Evolutionary conservation across 768 basidiomycete genomes (phyloP), one percentile per base, ranked within the genome.

Genomic region (Tylopilus subfusipes): DNA sequence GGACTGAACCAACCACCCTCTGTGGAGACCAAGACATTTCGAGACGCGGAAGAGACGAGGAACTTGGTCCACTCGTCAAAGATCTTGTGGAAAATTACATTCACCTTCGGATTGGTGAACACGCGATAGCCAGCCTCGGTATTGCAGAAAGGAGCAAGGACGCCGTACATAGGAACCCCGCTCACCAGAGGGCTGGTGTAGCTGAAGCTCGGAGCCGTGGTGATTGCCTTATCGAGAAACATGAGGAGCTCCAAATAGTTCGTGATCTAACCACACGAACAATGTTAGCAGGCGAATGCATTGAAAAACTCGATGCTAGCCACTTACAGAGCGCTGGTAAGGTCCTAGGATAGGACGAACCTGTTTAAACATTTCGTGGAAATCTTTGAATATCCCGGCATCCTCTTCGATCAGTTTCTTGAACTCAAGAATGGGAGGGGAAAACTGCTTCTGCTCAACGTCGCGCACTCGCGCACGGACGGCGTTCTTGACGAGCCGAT

Each of bases 1-100:
- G 62, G 57, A 12, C 75, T 71, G 59, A 85, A 78, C 83, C 83
- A 85, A 0, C 79, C 78, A 18, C 70, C 65, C 2, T 66, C 59
- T 18, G 62, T 63, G 16, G 59, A 51, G 53, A 60, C 71, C 45
- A 85, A 72, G 19, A 79, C 79, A 21, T 63, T 54, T 43, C 70
- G 62, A 1, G 82, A 83, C 4, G 65, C 73, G 7, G 70, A 62
- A 2, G 77, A 75, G 4, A 61, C 58, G 45, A 85, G 77, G 71
- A 71, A 84, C 14, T 56, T 56, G 11, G 70, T 72, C 82, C 83
- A 85, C 22, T 68, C 69, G 42, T 78, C 67, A 56, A 85, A 74
- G 49, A 84, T 63, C 44, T 73, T 73, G 58, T 79, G 78, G 56
- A 83, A 66, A 44, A 70, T 62, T 2, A 46, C 61, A 54, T 85